Base-by-base conservation (phyloP, 306 rosid genomes). In the Citrullus mucosospermus region DNA sequence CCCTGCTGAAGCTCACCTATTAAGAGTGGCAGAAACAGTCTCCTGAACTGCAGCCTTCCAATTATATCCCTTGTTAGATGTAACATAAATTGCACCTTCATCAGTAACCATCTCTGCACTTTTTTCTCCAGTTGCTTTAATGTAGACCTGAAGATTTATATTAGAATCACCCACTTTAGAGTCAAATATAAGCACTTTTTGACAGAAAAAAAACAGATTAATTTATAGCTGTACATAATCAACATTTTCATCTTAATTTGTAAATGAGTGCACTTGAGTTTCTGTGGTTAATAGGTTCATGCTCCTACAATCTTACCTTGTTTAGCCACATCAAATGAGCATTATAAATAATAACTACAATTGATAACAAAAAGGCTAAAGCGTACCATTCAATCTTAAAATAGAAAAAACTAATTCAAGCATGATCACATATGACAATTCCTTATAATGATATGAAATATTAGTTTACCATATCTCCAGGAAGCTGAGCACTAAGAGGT, bases 1-100 rank as follows among this genome's bases (percentile, higher is more conserved):
- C 16, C 51, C 58, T 62, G 34, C 59, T 7, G 55, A 77, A 88
- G 80, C 69, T 81, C 79, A 91, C 98, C 98, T 88, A 78, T 95
- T 95, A 60, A 95, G 97, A 81, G 98, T 95, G 86, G 98, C 98
- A 18, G 98, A 95, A 75, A 95, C 98, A 10, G 96, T 85, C 85
- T 95, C 98, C 88, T 95, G 98, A 61, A 95, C 91, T 53, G 97
- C 97, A 86, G 98, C 98, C 87, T 72, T 92, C 98, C 98, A 92
- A 67, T 95, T 95, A 84, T 89, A 92, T 53, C 98, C 97, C 82
- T 90, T 91, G 76, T 95, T 95, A 41, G 98, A 85, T 32, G 97
- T 95, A 63, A 95, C 87, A 83, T 95, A 95, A 51, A 95, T 92
- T 8, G 96, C 98, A 75, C 98, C 98, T 92, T 95, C 78, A 25